Conservation (phyloP, 169 alveolate genomes). For the Amoebophrya sp. region DNA sequence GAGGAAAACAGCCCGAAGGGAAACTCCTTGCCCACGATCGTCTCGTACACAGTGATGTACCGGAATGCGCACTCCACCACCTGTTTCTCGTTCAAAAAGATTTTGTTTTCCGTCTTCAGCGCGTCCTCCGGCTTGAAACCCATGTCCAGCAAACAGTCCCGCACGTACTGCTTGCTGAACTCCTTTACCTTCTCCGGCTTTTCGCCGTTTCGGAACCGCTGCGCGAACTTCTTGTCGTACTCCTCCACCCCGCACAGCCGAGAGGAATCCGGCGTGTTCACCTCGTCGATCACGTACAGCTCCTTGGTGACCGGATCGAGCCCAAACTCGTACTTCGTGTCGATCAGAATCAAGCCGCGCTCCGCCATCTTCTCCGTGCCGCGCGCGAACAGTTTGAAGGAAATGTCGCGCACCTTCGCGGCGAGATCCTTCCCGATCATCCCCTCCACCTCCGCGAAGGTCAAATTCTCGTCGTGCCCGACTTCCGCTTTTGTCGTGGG, state of each 20-base stretch:
- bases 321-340: conserved; percentile 32
- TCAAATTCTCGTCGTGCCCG: conserved; percentile 14
- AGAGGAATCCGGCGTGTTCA: conserved; percentile 22
- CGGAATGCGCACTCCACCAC: conserved; percentile 13
- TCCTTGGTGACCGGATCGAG: conserved; percentile 1
- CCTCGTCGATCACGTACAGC: conserved; percentile 29
- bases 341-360: conserved; percentile 16
- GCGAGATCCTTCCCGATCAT: neutral
- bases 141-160: conserved; percentile 19
- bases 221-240: conserved; percentile 6
- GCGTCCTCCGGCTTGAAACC: conserved; percentile 11
- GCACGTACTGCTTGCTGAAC: conserved; percentile 24
- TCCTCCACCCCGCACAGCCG: conserved; percentile 25
- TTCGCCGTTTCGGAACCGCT: no score
- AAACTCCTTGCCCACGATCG: neutral
- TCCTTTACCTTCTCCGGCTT: conserved; percentile 19
- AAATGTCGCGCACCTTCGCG: neutral
- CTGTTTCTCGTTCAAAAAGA: neutral
- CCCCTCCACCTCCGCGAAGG: neutral
- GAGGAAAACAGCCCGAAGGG: neutral
- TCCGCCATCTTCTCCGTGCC: neutral
- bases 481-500: conserved; percentile 40
- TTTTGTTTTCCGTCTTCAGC: conserved; percentile 1
- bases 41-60: conserved; percentile 15
- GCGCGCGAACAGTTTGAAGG: neutral